Evolutionary conservation across 352 stramenopile genomes (phyloP), one percentile per base, ranked within the genome.

Genomic region (Sclerospora graminicola): DNA sequence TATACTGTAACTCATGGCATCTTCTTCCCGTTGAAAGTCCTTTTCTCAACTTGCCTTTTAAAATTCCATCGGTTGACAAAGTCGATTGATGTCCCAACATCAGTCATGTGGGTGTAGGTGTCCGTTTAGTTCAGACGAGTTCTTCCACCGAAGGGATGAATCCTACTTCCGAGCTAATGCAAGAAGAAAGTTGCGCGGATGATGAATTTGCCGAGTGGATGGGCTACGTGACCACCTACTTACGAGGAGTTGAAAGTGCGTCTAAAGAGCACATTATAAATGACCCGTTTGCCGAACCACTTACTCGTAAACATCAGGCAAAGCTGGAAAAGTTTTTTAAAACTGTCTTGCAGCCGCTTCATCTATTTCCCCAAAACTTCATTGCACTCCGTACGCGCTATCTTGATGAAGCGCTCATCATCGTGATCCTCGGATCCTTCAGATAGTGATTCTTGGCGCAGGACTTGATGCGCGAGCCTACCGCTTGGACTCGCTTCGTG

Each of bases 401-500:
- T 41, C 42, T 84, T 32, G 71, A 84, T 33, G 71, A 84, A 44
- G 61, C 66, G 4, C 44, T 84, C 31, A 51, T 5, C 44, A 78
- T 20, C 66, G 68, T 16, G 33, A 79, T 13, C 28, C 48, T 2
- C 41, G 39, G 18, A 74, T 82, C 30, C 54, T 70, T 1, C 71
- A 84, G 41, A 44, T 82, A 30, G 71, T 84, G 32, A 69, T 78
- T 41, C 57, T 84, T 43, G 71, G 57, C 0, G 58, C 71, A 14
- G 71, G 71, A 5, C 42, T 84, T 13, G 71, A 84, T 43, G 56
- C 60, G 38, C 58, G 71, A 8, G 68, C 68, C 0, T 82, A 80
- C 40, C 71, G 68, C 13, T 53, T 84, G 50, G 46, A 73, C n/a
- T 46, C 60, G 1, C 54, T 84, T 2, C 45, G 51, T 1, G 62